Conservation (phyloP, 139 green algal species). For the Tetraselmis striata region DNA sequence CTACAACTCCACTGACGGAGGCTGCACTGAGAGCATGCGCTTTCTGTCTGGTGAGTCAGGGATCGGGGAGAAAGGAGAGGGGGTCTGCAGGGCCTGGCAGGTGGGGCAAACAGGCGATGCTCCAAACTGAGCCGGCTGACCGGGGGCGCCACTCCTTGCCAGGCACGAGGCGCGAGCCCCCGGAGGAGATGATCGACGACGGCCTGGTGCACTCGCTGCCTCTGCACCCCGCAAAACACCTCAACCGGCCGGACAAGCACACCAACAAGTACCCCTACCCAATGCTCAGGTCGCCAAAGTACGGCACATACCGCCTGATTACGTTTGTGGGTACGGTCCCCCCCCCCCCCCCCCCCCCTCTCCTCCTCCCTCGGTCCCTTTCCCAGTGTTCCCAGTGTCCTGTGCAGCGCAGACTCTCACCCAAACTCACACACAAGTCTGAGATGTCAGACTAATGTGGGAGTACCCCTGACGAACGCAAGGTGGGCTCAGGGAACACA, state of each 20-base stretch:
- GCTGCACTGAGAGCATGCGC: background rate
- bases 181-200: background rate
- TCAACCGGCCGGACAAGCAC: background rate
- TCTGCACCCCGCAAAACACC: background rate
- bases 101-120: too few relatives aligned
- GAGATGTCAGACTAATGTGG: too few relatives aligned
- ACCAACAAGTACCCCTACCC: background rate
- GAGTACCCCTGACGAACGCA: too few relatives aligned
- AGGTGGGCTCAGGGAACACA: too few relatives aligned
- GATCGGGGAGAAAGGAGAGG: too few relatives aligned
- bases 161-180: background rate
- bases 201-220: background rate
- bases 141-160: background rate
- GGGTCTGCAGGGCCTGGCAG: too few relatives aligned
- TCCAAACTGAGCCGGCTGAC: background rate
- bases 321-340: background rate
- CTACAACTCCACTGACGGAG: background rate
- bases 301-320: background rate
- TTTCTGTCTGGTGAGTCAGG: background rate
- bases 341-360: too few relatives aligned
- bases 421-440: too few relatives aligned
- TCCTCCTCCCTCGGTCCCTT: too few relatives aligned
- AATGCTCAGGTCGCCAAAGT: background rate
- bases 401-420: background rate
- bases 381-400: too few relatives aligned